Percentiles rank a stretch among this genome's conserved stretches.
phyloP scores from a whole-genome alignment of 768 basidiomycete species.

The Rhodotorula diobovata region DNA sequence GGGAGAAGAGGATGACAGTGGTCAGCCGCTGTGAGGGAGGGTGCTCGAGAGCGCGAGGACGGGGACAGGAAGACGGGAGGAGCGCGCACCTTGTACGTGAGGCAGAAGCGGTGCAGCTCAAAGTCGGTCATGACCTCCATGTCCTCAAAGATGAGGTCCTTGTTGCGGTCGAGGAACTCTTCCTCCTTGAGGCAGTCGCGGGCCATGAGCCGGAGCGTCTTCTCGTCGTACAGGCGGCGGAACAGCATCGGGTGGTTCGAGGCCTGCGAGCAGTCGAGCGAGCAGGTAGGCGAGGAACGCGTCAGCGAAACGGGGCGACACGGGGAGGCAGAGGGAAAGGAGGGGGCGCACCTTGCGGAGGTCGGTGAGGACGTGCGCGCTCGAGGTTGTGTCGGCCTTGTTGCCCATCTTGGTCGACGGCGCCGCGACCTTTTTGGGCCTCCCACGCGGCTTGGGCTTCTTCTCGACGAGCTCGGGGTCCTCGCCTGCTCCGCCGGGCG shows the following conservation, averaged over 20 bases:
- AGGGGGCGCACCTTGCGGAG: slow-evolving; percentile 61
- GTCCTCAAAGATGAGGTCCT: slow-evolving; percentile 87
- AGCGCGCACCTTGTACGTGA: slow-evolving; percentile 69
- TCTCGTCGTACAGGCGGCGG: slow-evolving; percentile 74
- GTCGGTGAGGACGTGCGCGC: slow-evolving; percentile 93
- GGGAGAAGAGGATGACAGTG: not conserved
- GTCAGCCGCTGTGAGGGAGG: not conserved
- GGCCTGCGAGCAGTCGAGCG: slow-evolving; percentile 49
- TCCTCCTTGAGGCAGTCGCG: slow-evolving; percentile 82
- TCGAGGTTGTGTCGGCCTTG: slow-evolving; percentile 58
- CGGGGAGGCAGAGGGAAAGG: too few species aligned
- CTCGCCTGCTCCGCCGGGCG: slow-evolving; percentile 41
- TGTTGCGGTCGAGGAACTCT: slow-evolving; percentile 78
- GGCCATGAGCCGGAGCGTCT: slow-evolving; percentile 66
- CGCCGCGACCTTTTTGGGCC: slow-evolving; percentile 47
- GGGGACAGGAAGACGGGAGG: too few species aligned
- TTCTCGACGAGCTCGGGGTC: slow-evolving; percentile 49
- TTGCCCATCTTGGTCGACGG: slow-evolving; percentile 44
- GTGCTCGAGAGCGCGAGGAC: not conserved
- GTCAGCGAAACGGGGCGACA: too few species aligned
- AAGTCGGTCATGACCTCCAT: slow-evolving; percentile 96
- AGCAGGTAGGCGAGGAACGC: too few species aligned
- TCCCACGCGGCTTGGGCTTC: slow-evolving; percentile 50
- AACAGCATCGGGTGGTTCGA: slow-evolving; percentile 96
- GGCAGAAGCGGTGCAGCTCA: slow-evolving; percentile 81